These are phyloP conservation scores for Trypanosoma scelopori DNA, from an alignment of 208 protist species.

Conservation along the genomic window DNA sequence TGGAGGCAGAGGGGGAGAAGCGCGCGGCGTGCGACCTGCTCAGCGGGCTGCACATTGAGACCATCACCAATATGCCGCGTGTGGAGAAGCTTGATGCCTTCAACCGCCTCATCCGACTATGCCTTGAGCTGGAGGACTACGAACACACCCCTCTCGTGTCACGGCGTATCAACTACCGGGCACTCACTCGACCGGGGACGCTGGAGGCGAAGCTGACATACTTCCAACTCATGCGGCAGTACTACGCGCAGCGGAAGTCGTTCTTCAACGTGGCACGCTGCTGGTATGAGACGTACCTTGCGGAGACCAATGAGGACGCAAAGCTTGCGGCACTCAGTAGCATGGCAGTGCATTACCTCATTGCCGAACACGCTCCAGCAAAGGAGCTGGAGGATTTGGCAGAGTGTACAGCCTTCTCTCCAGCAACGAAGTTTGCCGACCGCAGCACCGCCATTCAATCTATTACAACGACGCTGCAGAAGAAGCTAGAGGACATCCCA, in stretches of 20 bases:
- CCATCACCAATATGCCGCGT: conserved; percentile 96
- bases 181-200: conserved; percentile 65
- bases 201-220: conserved; percentile 80
- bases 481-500: conserved; percentile 71
- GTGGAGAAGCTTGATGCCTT: conserved; percentile 95
- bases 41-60: conserved; percentile 96
- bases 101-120: conserved; percentile 95
- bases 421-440: conserved; percentile 56
- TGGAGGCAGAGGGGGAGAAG: conserved; percentile 91
- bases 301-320: conserved; percentile 71
- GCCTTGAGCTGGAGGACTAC: conserved; percentile 93
- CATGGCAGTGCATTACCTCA: conserved; percentile 81
- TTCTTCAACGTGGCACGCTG: conserved; percentile 94
- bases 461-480: conserved; percentile 55
- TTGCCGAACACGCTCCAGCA: conserved; percentile 70
- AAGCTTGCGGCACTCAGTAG: conserved; percentile 73
- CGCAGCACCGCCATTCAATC: conserved; percentile 48
- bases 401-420: conserved; percentile 76
- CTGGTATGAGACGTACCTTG: conserved; percentile 93
- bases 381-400: conserved; percentile 83
- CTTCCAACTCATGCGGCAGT: conserved; percentile 88
- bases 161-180: conserved; percentile 92
- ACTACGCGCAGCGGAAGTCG: conserved; percentile 78
- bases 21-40: conserved; percentile 92
- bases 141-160: conserved; percentile 93